Conservation (phyloP, 2,329 filamentous ascomycete genomes). For the Ophiostoma australiae region DNA sequence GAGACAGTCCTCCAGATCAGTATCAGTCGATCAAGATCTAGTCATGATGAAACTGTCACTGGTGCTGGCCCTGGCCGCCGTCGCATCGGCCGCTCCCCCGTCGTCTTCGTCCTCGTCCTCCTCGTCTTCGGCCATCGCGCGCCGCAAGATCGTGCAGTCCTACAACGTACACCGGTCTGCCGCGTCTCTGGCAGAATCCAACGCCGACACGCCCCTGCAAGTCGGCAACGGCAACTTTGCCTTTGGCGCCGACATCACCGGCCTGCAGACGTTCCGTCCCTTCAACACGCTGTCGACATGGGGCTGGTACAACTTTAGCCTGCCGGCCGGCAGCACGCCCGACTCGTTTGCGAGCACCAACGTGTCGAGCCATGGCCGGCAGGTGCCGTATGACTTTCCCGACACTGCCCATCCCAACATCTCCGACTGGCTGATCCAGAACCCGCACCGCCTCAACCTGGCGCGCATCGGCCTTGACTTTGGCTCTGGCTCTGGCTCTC, state of each 20-base stretch:
- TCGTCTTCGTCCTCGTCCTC: no score
- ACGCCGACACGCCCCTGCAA: constrained; percentile 47
- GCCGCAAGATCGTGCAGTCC: not conserved
- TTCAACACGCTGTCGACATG: constrained; percentile 46
- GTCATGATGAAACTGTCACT: not conserved
- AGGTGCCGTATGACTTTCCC: not conserved
- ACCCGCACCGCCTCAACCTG: not conserved
- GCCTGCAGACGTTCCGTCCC: constrained; percentile 44
- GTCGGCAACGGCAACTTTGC: constrained; percentile 49
- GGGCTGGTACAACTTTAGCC: constrained; percentile 48
- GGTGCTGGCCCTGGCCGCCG: not conserved
- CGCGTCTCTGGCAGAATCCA: not conserved
- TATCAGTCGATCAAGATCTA: not conserved
- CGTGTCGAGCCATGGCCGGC: not conserved
- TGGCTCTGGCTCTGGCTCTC: not conserved
- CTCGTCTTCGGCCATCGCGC: not conserved
- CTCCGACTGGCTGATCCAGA: constrained; percentile 2
- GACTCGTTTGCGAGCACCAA: constrained; percentile 40
- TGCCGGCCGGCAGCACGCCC: constrained; percentile 36
- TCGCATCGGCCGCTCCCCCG: not conserved
- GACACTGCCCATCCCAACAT: not conserved
- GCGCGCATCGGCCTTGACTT: not conserved
- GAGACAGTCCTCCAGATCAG: not conserved
- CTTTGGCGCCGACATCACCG: constrained; percentile 45
- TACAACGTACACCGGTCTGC: not conserved